Evolutionary conservation across 805 yeast genomes (phyloP).

Genomic region (Dipodascopsis tothii): DNA sequence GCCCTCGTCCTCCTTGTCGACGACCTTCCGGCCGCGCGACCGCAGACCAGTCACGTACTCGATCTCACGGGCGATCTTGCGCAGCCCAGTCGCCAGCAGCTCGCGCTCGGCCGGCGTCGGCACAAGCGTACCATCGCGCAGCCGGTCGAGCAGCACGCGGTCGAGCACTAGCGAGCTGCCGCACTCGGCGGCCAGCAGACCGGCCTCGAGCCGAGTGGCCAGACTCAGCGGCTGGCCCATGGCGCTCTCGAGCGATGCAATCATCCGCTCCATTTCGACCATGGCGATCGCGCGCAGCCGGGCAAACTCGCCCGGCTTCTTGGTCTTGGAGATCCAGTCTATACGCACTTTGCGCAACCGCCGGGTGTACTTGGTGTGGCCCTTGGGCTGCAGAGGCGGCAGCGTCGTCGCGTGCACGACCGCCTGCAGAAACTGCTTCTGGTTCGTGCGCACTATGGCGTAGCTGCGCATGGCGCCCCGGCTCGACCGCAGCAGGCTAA

Average conservation of each 20-base stretch:
- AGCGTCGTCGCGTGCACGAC: neutral
- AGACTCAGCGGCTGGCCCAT: neutral
- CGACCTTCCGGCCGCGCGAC: neutral
- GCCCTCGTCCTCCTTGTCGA: neutral
- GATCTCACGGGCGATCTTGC: neutral
- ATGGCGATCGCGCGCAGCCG: neutral
- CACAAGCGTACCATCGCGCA: neutral
- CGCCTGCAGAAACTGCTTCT: neutral
- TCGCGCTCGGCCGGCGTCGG: neutral
- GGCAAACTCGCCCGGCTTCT: neutral
- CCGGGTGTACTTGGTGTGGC: neutral
- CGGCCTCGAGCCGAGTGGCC: neutral
- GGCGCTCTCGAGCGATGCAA: neutral
- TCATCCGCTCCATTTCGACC: neutral
- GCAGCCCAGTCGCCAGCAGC: neutral
- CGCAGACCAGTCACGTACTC: neutral
- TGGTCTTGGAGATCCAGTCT: neutral
- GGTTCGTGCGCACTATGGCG: neutral
- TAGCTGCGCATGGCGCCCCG: neutral
- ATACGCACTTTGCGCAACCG: neutral
- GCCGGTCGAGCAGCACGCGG: neutral
- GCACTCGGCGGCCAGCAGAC: neutral
- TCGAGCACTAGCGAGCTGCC: neutral
- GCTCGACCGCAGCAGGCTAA: slow-evolving; percentile 3
- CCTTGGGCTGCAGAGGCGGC: neutral